A percentile compares a stretch with the other conserved stretches of the same genome.
phyloP scores from a whole-genome alignment of 164 flowering plant genomes.

The Berberis vulgaris region DNA sequence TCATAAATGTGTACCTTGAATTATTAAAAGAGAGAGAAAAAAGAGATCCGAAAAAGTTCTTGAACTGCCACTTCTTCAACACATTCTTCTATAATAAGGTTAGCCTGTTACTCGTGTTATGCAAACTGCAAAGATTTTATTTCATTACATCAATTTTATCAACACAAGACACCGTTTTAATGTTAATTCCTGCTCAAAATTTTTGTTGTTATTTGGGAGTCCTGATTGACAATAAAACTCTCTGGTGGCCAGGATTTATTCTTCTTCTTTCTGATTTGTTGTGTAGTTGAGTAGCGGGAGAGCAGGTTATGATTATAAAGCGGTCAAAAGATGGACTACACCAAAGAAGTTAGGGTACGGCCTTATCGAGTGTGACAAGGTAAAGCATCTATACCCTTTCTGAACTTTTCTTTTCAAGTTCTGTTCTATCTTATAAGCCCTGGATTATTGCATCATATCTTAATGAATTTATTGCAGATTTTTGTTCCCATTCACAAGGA shows the following conservation, averaged over 20 bases:
- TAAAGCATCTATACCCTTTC: constrained; percentile 18
- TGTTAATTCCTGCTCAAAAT: too few relatives aligned
- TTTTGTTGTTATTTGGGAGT: too few relatives aligned
- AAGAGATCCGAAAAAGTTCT: too few relatives aligned
- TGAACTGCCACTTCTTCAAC: too few relatives aligned
- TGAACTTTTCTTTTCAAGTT: not conserved
- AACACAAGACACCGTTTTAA: too few relatives aligned
- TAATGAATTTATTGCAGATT: constrained; percentile 37
- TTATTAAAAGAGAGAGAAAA: too few relatives aligned
- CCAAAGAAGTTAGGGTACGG: constrained; percentile 73
- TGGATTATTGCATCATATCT: constrained; percentile 4
- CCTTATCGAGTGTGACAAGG: constrained; percentile 89
- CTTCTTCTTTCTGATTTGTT: not conserved
- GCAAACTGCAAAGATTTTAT: not conserved
- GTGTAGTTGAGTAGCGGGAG: constrained; percentile 49
- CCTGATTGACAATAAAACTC: not conserved
- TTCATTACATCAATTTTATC: too few relatives aligned
- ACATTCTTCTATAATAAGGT: constrained; percentile 17
- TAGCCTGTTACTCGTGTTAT: constrained; percentile 9
- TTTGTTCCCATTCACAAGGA: constrained; percentile 88
- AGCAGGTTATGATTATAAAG: constrained; percentile 59
- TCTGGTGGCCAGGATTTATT: not conserved
- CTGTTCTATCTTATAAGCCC: not conserved
- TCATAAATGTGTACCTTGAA: not conserved
- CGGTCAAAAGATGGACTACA: constrained; percentile 88